Evolutionary conservation across 345 rosid species (phyloP), one percentile per base, ranked within the genome.

Genomic region (Combretum micranthum): DNA sequence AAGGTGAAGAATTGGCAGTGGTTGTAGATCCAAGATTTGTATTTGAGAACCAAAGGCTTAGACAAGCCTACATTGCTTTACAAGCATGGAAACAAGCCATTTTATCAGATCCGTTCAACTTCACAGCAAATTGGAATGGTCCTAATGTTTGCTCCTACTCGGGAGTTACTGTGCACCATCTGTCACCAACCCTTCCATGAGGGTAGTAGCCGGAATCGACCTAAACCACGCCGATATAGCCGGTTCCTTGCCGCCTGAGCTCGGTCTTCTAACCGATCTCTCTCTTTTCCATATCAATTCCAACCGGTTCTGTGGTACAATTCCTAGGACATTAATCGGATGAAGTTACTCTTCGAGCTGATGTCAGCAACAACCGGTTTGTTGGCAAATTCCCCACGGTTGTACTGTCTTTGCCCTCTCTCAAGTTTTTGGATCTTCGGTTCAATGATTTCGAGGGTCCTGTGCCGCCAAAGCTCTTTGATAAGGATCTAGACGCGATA

Each of bases 401-500:
- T 2, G 87, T 85, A 42, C 83, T 91, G 19, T 67, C 71, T 49
- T 64, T 91, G 57, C 90, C 84, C 3, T 60, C 53, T 17, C 72
- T 91, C 22, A 83, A 80, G 69, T 91, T 53, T 61, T 86, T 91
- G 1, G 98, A 91, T 68, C 83, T 91, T 43, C 81, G 98, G 55
- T 91, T 75, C 66, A 87, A 91, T 17, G 96, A 91, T 56, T 85
- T 91, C 37, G 96, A 91, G 80, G 98, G 98, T 0, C 43, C 45
- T 7, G 58, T 87, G 64, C 96, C 96, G 0, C 65, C 57, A 37
- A 65, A 79, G 59, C 74, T 91, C 4, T 87, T 91, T 14, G 79
- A 91, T n/a, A 83, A 77, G 70, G 67, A 80, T 17, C 72, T 91
- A 0, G 98, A 91, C 54, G 96, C 94, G 21, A 56, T 91, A 5